A percentile compares a stretch with the other conserved stretches of the same genome.
These are phyloP conservation scores for Aspergillus hiratsukae DNA, from an alignment of 2,329 filamentous ascomycete species.

Conservation along the genomic window DNA sequence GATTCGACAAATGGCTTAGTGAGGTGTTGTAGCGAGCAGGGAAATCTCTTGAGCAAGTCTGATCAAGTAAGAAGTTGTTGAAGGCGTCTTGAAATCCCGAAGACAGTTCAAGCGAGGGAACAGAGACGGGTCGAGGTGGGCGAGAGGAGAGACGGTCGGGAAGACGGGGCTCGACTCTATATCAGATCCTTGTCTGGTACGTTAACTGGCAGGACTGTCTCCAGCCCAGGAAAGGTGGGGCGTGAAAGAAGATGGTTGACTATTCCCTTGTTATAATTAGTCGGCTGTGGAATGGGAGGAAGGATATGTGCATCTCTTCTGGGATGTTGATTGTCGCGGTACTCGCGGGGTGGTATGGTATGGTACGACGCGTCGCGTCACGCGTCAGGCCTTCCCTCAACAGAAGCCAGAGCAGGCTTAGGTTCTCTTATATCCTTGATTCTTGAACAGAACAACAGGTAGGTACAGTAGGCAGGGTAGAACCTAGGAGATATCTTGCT, in stretches of 20 bases:
- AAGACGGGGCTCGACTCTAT: constrained; percentile 15
- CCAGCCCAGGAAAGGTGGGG: constrained; percentile 18
- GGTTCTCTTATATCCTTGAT: not conserved
- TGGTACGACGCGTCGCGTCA: constrained; percentile 25
- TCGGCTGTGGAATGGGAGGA: constrained; percentile 15
- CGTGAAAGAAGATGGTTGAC: constrained; percentile 5
- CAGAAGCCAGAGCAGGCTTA: not conserved
- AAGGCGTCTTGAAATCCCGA: not conserved
- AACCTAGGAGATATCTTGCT: not conserved
- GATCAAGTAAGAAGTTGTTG: not conserved
- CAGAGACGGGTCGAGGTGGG: not conserved
- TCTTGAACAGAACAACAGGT: not conserved
- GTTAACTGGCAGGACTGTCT: constrained; percentile 1
- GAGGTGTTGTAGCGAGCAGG: not conserved
- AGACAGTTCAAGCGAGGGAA: constrained; percentile 2
- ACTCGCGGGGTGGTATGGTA: constrained; percentile 20
- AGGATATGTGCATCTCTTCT: constrained; percentile 9
- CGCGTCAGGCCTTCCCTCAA: constrained; percentile 16
- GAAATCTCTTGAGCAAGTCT: not conserved
- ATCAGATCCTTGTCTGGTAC: constrained; percentile 12
- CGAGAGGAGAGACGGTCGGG: constrained; percentile 3
- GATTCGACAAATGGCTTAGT: not conserved
- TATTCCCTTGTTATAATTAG: constrained; percentile 16
- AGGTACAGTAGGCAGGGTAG: not conserved
- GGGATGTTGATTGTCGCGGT: constrained; percentile 16